phyloP scores from a whole-genome alignment of 208 protist species.

The Lotmaria passim region DNA sequence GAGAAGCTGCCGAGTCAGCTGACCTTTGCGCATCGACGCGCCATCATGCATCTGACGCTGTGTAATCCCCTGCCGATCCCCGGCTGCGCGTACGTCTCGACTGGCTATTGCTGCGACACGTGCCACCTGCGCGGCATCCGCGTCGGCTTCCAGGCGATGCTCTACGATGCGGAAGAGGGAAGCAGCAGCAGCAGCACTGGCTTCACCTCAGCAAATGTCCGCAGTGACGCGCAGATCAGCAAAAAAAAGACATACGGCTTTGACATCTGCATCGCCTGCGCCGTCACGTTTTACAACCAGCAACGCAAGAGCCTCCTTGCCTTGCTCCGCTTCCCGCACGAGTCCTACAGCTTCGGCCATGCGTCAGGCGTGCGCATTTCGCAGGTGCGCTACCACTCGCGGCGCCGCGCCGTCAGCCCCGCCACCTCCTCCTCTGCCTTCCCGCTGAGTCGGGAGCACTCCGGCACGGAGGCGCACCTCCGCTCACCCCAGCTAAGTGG shows the following conservation, averaged over 20 bases:
- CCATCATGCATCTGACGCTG: conserved; percentile 51
- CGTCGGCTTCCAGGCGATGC: conserved; percentile 59
- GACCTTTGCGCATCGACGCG: conserved; percentile 51
- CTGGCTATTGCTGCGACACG: conserved; percentile 60
- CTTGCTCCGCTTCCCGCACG: conserved; percentile 27
- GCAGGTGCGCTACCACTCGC: conserved; percentile 15
- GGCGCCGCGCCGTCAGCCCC: conserved; percentile 7
- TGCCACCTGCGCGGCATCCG: conserved; percentile 46
- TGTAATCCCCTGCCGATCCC: conserved; percentile 61
- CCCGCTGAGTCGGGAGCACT: conserved; percentile 9
- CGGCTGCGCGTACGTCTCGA: conserved; percentile 34
- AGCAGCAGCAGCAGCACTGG: not conserved
- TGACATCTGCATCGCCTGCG: conserved; percentile 74
- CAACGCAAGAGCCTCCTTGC: conserved; percentile 29
- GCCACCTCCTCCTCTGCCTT: not conserved
- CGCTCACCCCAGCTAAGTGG: not conserved
- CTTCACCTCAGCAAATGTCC: conserved; percentile 20
- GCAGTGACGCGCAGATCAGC: conserved; percentile 52
- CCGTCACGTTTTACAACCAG: conserved; percentile 52
- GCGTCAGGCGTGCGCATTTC: conserved; percentile 39
- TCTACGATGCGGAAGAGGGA: conserved; percentile 52
- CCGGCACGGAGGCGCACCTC: not conserved
- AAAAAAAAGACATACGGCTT: conserved; percentile 47
- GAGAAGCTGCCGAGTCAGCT: conserved; percentile 39
- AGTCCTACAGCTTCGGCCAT: conserved; percentile 39